Base-by-base conservation (phyloP, 2,329 filamentous ascomycete genomes). In the Fusarium paranaense region DNA sequence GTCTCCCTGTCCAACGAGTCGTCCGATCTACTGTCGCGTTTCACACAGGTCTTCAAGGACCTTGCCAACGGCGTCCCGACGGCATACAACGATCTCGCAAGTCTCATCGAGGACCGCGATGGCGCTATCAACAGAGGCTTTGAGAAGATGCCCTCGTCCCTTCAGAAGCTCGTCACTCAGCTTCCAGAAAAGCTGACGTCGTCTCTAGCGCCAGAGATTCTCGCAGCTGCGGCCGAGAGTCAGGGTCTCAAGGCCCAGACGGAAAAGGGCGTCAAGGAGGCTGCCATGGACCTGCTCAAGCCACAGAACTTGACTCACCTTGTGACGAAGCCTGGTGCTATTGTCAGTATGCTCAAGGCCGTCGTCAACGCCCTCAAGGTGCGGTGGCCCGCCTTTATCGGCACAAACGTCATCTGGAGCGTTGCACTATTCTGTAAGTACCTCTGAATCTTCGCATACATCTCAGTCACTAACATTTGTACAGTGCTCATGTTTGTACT, bases 51-150 rank as follows among this genome's bases (percentile, higher is more conserved):
- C 37, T 93, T 99, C 80, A 97, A 96, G 81, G 97, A 99, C 81
- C 89, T 98, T 18, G 90, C 97, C 78, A 95, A 95, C 80, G 97
- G 97, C 71, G 97, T 95, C 2, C 97, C 97, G 4, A 98, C 96
- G 0, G 97, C 97, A 4, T 98, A 97, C 82, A 89, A 93, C 79
- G 97, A 99, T 81, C 91, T 99, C n/a, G 91, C 86, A 4, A 78
- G 80, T 16, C 87, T 93, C 25, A 82, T 92, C 50, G 89, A 91
- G 68, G 89, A 92, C 79, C 87, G 87, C 69, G 89, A 92, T 78
- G 88, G 88, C 67, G 84, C 87, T n/a, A 85, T 92, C n/a, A 85
- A 86, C 45, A 86, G 86, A 66, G 87, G 87, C 68, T 92, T 89
- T 78, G 90, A 91, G 66, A 88, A 91, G 72, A 89, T 98, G 52